phyloP scores from a whole-genome alignment of 2,329 filamentous ascomycete genomes.

The Thielaviopsis euricoi region DNA sequence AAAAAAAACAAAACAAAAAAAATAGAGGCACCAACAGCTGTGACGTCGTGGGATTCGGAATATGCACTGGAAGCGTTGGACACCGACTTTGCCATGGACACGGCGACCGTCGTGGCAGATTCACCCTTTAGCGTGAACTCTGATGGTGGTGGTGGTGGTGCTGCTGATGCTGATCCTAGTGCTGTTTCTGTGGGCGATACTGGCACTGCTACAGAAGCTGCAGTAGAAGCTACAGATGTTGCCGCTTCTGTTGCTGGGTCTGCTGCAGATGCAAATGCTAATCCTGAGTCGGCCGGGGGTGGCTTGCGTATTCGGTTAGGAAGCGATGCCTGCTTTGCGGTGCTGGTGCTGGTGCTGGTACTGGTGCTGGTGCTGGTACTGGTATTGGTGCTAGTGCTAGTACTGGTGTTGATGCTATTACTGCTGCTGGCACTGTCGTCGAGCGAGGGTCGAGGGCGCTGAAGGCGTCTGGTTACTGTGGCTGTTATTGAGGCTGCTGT shows the following conservation, averaged over 20 bases:
- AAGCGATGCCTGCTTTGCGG: constrained; percentile 38
- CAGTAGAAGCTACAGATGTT: not conserved
- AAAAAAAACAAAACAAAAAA: constrained; percentile 12
- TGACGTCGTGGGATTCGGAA: constrained; percentile 22
- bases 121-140: not conserved
- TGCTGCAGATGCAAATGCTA: not conserved
- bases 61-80: constrained; percentile 7
- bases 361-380: not conserved
- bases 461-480: not conserved
- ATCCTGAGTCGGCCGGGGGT: constrained; percentile 18
- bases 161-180: too few species aligned
- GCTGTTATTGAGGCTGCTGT: not conserved
- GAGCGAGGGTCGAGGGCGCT: not conserved
- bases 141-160: not conserved
- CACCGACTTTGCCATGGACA: not conserved
- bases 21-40: constrained; percentile 29
- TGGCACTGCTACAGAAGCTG: not conserved
- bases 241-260: not conserved
- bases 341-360: not conserved
- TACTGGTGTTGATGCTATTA: not conserved
- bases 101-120: not conserved
- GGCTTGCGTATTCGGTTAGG: constrained; percentile 42
- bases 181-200: not conserved
- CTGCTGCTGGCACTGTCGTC: constrained; percentile 5
- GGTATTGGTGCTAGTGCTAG: not conserved